Percentiles rank a stretch among this genome's conserved stretches.
phyloP scores from a whole-genome alignment of 1,284 basidiomycete genomes.

The Calocybe gambosa region DNA sequence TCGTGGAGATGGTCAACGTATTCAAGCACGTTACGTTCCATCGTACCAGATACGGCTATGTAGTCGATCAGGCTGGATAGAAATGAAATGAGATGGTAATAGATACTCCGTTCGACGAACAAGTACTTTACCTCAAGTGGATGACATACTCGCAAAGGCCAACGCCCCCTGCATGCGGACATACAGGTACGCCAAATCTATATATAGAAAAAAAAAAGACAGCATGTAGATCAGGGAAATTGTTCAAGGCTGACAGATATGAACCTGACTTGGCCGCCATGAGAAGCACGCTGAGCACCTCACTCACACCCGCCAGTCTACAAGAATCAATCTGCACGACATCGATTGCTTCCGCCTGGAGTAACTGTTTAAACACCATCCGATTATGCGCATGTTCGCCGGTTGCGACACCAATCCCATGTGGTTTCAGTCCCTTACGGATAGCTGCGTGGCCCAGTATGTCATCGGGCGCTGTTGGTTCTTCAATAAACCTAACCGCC shows the following conservation, averaged over 20 bases:
- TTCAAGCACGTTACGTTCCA: conserved; percentile 92
- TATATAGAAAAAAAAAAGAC: background rate
- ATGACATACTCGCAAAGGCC: conserved; percentile 94
- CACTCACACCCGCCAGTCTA: conserved; percentile 87
- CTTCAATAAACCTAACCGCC: conserved; percentile 80
- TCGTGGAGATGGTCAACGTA: conserved; percentile 90
- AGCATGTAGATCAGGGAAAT: background rate
- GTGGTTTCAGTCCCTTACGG: conserved; percentile 72
- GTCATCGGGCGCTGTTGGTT: conserved; percentile 92
- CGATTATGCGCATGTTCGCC: conserved; percentile 96
- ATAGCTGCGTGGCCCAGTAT: conserved; percentile 81
- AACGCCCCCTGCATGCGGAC: conserved; percentile 93
- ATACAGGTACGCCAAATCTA: conserved; percentile 82
- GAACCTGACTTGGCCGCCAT: conserved; percentile 78
- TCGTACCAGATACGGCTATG: conserved; percentile 83
- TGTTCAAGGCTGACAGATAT: too few species aligned
- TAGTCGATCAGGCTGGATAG: conserved; percentile 90
- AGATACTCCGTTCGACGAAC: too few species aligned
- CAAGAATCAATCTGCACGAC: conserved; percentile 97
- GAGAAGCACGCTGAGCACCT: conserved; percentile 88
- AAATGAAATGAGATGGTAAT: too few species aligned
- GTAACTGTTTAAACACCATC: conserved; percentile 95
- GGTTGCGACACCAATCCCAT: conserved; percentile 90
- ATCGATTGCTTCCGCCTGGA: conserved; percentile 91
- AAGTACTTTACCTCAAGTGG: conserved; percentile 60